These are phyloP conservation scores for Tuber borchii DNA, from an alignment of 495 filamentous ascomycete species.

Conservation along the genomic window DNA sequence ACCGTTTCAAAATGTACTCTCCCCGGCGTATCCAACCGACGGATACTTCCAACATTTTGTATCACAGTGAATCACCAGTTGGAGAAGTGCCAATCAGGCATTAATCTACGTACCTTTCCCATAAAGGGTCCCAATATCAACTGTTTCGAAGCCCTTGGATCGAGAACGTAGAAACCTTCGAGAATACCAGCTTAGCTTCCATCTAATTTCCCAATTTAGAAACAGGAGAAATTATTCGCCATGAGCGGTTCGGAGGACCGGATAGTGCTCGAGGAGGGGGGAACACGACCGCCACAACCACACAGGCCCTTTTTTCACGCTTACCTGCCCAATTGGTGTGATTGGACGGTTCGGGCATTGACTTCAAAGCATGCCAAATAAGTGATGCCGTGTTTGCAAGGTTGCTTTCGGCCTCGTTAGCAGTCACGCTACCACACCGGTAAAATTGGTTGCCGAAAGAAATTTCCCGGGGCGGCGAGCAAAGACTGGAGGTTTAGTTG, in stretches of 20 bases:
- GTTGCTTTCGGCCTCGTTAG: conserved; percentile 53
- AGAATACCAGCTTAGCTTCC: conserved; percentile 27
- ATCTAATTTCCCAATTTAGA: conserved; percentile 25
- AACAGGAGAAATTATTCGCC: background rate
- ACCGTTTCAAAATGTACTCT: background rate
- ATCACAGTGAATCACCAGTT: background rate
- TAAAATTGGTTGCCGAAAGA: background rate
- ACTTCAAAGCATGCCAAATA: conserved; percentile 77
- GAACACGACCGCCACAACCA: background rate
- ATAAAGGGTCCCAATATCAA: conserved; percentile 84
- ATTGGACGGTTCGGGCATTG: conserved; percentile 64
- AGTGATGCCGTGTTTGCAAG: conserved; percentile 77
- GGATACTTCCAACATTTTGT: background rate
- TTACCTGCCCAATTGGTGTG: conserved; percentile 79
- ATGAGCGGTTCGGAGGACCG: background rate
- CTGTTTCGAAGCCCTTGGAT: conserved; percentile 52
- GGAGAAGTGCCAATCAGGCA: conserved; percentile 7
- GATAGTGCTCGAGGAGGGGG: background rate
- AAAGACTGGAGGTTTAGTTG: background rate
- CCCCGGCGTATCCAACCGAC: background rate
- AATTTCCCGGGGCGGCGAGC: background rate
- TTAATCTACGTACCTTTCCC: conserved; percentile 46
- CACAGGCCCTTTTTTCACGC: conserved; percentile 23
- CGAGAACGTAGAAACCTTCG: conserved; percentile 71
- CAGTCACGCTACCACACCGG: background rate